Evolutionary conservation across 805 yeast species (phyloP), one percentile per base, ranked within the genome.

Genomic region (Wickerhamiella australiensis): DNA sequence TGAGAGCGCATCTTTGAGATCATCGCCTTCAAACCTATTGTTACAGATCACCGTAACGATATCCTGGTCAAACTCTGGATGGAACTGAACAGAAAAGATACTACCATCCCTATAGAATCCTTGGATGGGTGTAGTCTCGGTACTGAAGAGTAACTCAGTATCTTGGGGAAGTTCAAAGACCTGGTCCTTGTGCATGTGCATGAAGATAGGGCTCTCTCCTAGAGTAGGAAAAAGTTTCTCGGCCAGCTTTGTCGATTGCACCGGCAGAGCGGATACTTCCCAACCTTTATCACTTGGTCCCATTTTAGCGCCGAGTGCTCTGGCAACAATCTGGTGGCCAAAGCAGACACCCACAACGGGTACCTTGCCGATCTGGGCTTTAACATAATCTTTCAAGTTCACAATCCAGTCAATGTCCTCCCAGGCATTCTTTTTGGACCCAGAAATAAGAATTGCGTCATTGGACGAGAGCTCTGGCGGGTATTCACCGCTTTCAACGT

Each of bases 281-380:
- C 87, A 79, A 1, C 92, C 92, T 42, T 64, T 55, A 1, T 72
- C 72, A 61, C 78, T 82, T 51, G 77, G 67, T 9, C 66, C 75
- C 3, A 82, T 82, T 42, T 64, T 65, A 21, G 75, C 74, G 2
- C 85, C 90, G 42, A 84, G 62, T 5, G 82, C 78, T 48, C 81
- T 73, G 1, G 78, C 80, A 13, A 86, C 63, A 21, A 85, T 71
- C 61, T 86, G 96, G 64, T 87, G 96, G 5, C 95, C 96, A 61
- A 85, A 86, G 63, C 96, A 86, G 38, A 86, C 68, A 3, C 94
- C 94, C 6, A 66, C 51, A 8, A 65, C 47, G 40, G 54, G 53
- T 27, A 54, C 49, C 7, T 50, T 41, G 9, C 45, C 59, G 5
- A 63, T 29, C 20, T 54, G 50, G 25, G 35, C 5, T 36, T 47